Evolutionary conservation across 768 basidiomycete species (phyloP), one percentile per base, ranked within the genome.

Genomic region (Leucosporidium yakuticum): DNA sequence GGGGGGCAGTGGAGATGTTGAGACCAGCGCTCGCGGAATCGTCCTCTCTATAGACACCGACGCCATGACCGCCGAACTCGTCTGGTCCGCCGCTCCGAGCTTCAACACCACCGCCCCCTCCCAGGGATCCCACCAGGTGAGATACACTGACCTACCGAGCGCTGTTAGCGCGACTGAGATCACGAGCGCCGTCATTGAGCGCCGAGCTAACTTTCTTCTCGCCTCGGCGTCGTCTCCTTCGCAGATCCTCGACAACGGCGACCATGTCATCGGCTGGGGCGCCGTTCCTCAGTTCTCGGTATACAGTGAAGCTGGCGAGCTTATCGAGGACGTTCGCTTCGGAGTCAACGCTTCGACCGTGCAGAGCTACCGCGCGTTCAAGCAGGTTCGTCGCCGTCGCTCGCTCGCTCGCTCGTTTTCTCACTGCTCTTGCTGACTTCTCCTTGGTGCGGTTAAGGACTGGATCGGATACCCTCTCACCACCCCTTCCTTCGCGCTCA

Each of bases 351-450:
- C 50, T 17, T 65, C 63, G 3, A 64, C 71, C 50, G 74, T 76
- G 21, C 73, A 76, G 59, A 31, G 56, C n/a, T 77, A 77, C 64
- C 74, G 76, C 25, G 74, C 64, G 7, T 68, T 73, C 60, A 49
- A 65, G 39, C 39, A 44, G 39, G 39, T 44, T 15, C 39, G 39
- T 44, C 39, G 34, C 34, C 12, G 11, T 44, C 14, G 39, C 39
- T 44, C 39, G 14, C 39, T 44, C 39, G n/a, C n/a, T n/a, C n/a
- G n/a, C n/a, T n/a, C n/a, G n/a, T n/a, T n/a, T n/a, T n/a, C n/a
- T n/a, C n/a, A n/a, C n/a, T n/a, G n/a, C n/a, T n/a, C n/a, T n/a
- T 8, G 39, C 39, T 44, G 6, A 44, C 39, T 12, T 44, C 39
- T 44, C 14, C 6, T 15, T 44, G 11, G 39, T 44, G 5, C 34